Evolutionary conservation across 768 basidiomycete species (phyloP).

Genomic region (Lentinula sp.): DNA sequence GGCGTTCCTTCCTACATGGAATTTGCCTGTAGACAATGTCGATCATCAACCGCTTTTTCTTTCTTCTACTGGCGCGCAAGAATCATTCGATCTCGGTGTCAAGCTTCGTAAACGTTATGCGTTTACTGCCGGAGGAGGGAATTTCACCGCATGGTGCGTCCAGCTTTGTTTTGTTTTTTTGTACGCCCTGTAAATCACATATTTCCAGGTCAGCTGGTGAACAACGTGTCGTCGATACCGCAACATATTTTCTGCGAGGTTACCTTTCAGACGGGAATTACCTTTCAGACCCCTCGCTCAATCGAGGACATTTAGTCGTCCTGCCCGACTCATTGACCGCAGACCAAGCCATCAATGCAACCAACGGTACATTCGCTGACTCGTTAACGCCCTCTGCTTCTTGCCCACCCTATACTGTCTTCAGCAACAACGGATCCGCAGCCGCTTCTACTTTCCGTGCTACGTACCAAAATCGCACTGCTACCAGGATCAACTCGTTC

Average conservation of each 20-base stretch:
- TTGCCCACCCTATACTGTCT: constrained; percentile 27
- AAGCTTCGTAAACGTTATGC: constrained; percentile 31
- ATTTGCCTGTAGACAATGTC: constrained; percentile 31
- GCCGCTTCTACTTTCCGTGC: constrained; percentile 24
- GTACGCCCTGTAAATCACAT: neutral
- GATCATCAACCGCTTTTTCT: constrained; percentile 33
- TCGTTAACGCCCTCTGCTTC: constrained; percentile 34
- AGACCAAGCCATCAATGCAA: constrained; percentile 14
- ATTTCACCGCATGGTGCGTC: constrained; percentile 35
- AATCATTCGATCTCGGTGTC: constrained; percentile 34
- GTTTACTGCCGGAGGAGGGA: constrained; percentile 32
- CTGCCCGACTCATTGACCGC: constrained; percentile 27
- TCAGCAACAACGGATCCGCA: constrained; percentile 21
- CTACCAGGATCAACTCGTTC: constrained; percentile 27
- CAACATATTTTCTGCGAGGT: constrained; percentile 31
- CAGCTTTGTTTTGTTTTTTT: neutral
- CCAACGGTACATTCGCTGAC: constrained; percentile 31
- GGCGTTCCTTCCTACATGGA: constrained; percentile 34
- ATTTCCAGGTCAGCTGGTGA: constrained; percentile 30
- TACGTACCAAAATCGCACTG: constrained; percentile 26
- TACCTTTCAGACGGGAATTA: constrained; percentile 39
- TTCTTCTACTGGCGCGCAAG: constrained; percentile 29
- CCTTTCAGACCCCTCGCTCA: constrained; percentile 17
- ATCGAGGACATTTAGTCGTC: constrained; percentile 27
- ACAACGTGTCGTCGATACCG: constrained; percentile 36